Base-by-base conservation (phyloP, 2,329 filamentous ascomycete species). In the Aureobasidium subglaciale region DNA sequence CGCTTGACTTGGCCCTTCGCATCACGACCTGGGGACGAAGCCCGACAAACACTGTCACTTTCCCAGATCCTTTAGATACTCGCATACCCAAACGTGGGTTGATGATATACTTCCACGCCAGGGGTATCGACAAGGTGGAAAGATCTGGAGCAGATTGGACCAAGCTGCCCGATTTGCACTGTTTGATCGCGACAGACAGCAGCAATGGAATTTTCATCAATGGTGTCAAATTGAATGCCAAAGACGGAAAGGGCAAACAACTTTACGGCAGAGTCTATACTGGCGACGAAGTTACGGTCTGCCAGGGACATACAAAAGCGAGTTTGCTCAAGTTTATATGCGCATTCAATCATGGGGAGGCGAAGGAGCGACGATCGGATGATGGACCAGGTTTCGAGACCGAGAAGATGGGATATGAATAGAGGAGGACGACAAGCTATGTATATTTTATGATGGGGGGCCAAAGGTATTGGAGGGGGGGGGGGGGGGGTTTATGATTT, bases 71-170 rank as follows among this genome's bases (percentile, higher is more conserved):
- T 27, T 72, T 74, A 22, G 89, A 96, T 61, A 78, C 76, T 2
- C 85, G 84, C 15, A 82, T 97, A 32, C 89, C 91, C 1, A 92
- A 92, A 66, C 85, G 85, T 60, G 90, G 88, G 0, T 83, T 96
- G 62, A 86, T 88, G 63, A 75, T 96, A 34, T 76, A 89, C 30
- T 81, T 93, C 27, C 90, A 86, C 78, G 84, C 81, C 55, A 79
- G 84, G 0, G 81, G 81, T 10, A 85, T 85, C 57, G 85, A 88
- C 56, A 76, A 76, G 50, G 74, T 75, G 32, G 79, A 70, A 9
- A 67, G 70, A 41, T 61, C 68, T 49, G 70, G 79, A 50, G 81
- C 80, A 65, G 76, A 79, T 56, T 84, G 77, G 74, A 76, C 73
- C 9, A 70, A 70, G 15, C 63, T 82, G 1, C 69, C 70, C 2